Evolutionary conservation across 2,329 filamentous ascomycete species (phyloP), one percentile per base, ranked within the genome.

Genomic region (Pseudonectria foliicola): DNA sequence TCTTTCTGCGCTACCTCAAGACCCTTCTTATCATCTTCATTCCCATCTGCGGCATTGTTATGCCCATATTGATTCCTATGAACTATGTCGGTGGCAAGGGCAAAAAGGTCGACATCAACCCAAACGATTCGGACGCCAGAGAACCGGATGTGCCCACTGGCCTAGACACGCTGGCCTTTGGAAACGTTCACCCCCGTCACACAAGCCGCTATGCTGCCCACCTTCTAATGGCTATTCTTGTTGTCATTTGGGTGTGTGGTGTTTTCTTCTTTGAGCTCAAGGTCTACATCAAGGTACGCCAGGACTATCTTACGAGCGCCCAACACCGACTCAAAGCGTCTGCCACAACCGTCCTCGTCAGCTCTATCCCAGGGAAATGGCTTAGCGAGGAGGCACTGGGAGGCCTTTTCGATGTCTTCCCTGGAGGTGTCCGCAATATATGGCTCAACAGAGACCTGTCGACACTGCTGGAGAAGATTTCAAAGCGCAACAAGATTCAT

Each of bases 391-490:
- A 94, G 29, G 85, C 86, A 1, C 71, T 98, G 4, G 74, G 79
- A 38, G 83, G 82, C 1, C 69, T 98, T 0, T 98, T 93, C 52
- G 92, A 98, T 56, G 89, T 96, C 2, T 96, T 95, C 49, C 92
- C 92, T 0, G 92, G 92, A 13, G 92, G 92, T 21, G 82, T 98
- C 53, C 78, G 86, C 40, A 96, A 96, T 48, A 85, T 98, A 30
- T 98, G 90, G 89, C 80, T 98, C 50, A 98, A 95, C 40, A 77
- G 90, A 42, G 85, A 98, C 54, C 82, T 87, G 46, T 85, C 89
- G 28, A 73, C 81, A 7, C 72, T 98, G 10, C 73, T 85, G 30
- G 82, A 89, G 42, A 96, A 96, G 56, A 83, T 96, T 29, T 75
- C 85, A 31, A 66, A 77, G 44, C 76, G 92, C 29, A 77, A 88